These are phyloP conservation scores for Boechera divaricarpa DNA, from an alignment of 345 rosid species.

Conservation along the genomic window DNA sequence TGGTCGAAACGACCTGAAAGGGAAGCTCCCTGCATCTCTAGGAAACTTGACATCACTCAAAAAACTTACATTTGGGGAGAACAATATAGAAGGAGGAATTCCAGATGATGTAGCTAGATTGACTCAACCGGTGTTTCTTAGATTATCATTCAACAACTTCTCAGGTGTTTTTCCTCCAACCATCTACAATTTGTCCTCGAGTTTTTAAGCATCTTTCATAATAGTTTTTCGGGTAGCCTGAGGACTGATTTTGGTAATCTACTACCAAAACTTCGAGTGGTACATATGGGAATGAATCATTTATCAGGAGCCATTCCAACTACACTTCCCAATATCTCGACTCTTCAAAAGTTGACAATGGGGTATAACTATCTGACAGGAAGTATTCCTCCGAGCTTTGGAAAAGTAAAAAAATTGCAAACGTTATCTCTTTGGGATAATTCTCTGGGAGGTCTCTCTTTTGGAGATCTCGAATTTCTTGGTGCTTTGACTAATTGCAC, in stretches of 20 bases:
- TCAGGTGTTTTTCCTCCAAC: constrained; percentile 9
- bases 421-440: rapidly evolving
- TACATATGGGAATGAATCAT: not conserved
- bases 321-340: not conserved
- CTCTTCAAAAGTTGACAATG: not conserved
- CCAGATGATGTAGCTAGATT: not conserved
- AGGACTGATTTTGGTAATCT: constrained; percentile 10
- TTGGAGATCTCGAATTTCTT: not conserved
- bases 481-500: not conserved
- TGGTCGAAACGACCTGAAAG: not conserved
- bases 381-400: not conserved
- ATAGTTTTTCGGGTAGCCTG: not conserved
- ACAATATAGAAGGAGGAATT: not conserved
- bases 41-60: not conserved
- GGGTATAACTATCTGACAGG: not conserved
- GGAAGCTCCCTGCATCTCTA: constrained; percentile 13
- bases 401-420: not conserved
- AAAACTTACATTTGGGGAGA: rapidly evolving
- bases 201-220: too few relatives aligned
- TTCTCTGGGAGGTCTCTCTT: not conserved
- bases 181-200: constrained; percentile 7
- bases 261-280: not conserved
- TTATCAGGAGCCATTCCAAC: not conserved
- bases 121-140: rapidly evolving
- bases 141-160: not conserved